These are phyloP conservation scores for Tetratostichococcus sp. DNA, from an alignment of 139 green algal species.

Conservation along the genomic window DNA sequence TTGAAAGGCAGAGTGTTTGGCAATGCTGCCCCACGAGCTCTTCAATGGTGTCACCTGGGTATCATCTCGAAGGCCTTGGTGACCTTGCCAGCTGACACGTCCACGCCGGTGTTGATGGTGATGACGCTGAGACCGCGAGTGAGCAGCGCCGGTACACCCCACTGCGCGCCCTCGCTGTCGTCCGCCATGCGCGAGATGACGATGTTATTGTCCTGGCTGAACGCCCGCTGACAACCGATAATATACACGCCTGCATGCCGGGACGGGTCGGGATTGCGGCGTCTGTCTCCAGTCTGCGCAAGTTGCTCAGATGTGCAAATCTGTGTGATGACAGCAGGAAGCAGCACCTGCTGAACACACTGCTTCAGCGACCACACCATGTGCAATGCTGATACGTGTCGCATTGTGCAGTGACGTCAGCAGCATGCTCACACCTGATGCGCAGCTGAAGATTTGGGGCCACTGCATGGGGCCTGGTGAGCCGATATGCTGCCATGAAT, in stretches of 20 bases:
- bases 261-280: no score
- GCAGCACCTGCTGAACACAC: no score
- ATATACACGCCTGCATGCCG: constrained; percentile 23
- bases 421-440: not conserved
- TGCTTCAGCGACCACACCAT: no score
- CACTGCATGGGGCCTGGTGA: constrained; percentile 20
- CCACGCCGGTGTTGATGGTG: constrained; percentile 19
- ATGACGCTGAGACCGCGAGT: constrained; percentile 15
- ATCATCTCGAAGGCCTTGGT: constrained; percentile 31
- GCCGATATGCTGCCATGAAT: constrained; percentile 10
- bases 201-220: constrained; percentile 25
- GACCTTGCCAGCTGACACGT: constrained; percentile 18
- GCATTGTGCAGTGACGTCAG: no score
- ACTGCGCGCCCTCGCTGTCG: not conserved
- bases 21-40: no score
- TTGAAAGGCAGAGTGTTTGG: no score
- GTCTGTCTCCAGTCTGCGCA: no score
- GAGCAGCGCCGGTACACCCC: not conserved
- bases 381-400: not conserved
- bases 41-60: not conserved
- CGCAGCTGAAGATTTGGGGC: constrained; percentile 6
- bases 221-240: constrained; percentile 22
- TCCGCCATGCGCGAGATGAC: constrained; percentile 28
- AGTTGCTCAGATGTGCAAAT: no score
- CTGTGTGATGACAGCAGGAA: no score